phyloP scores from a whole-genome alignment of 2,329 filamentous ascomycete species.

The Leptographium lundbergii region DNA sequence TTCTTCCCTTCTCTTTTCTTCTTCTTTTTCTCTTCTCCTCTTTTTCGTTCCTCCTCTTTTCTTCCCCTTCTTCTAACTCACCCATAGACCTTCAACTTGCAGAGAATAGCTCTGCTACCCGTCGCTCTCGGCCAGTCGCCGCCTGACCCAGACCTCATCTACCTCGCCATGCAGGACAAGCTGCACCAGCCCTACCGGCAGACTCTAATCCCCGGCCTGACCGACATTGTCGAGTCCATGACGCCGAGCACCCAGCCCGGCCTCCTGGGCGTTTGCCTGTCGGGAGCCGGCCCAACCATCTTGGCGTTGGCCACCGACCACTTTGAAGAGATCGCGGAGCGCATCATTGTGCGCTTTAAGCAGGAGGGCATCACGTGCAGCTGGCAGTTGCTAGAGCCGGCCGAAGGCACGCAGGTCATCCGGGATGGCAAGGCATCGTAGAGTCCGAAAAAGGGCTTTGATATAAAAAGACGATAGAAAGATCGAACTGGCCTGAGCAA shows the following conservation, averaged over 20 bases:
- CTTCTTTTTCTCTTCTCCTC: neutral
- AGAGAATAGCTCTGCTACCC: slow-evolving; percentile 81
- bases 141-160: slow-evolving; percentile 86
- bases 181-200: slow-evolving; percentile 94
- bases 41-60: neutral
- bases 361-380: slow-evolving; percentile 62
- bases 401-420: slow-evolving; percentile 51
- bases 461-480: neutral
- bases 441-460: neutral
- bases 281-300: slow-evolving; percentile 89
- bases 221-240: slow-evolving; percentile 82
- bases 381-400: slow-evolving; percentile 82
- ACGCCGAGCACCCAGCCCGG: slow-evolving; percentile 78
- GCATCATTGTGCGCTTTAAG: slow-evolving; percentile 64
- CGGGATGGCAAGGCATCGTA: slow-evolving; percentile 1
- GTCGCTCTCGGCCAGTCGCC: slow-evolving; percentile 82
- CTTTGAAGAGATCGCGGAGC: slow-evolving; percentile 74
- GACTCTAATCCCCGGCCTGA: slow-evolving; percentile 79
- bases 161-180: slow-evolving; percentile 97
- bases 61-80: neutral
- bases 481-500: neutral
- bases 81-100: slow-evolving; percentile 70
- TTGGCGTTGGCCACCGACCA: slow-evolving; percentile 82
- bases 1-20: neutral
- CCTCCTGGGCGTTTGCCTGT: slow-evolving; percentile 85